Conservation (phyloP, 495 filamentous ascomycete genomes). For the Rusavskia elegans region DNA sequence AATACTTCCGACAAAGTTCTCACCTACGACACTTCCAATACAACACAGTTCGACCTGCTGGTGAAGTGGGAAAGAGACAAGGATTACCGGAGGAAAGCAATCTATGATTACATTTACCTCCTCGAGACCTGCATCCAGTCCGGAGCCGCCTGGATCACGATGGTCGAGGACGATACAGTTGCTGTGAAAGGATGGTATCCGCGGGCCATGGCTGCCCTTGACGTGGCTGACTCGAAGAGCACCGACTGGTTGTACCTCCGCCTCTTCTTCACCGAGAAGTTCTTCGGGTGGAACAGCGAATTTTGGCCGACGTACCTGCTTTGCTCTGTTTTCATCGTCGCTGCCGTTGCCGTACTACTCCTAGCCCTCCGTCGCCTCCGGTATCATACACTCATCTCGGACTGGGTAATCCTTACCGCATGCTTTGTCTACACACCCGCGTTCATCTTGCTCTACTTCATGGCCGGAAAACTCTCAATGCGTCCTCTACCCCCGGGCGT, state of each 20-base stretch:
- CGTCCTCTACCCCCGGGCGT: slow-evolving; percentile 22
- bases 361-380: slow-evolving; percentile 2
- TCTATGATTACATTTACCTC: slow-evolving; percentile 30
- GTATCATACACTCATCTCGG: slow-evolving; percentile 1
- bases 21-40: slow-evolving; percentile 21
- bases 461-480: slow-evolving; percentile 22
- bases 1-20: slow-evolving; percentile 29
- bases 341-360: slow-evolving; percentile 1
- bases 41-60: slow-evolving; percentile 13
- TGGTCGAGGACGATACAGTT: slow-evolving; percentile 37
- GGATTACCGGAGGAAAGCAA: slow-evolving; percentile 18
- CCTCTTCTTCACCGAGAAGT: slow-evolving; percentile 38
- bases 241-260: slow-evolving; percentile 32
- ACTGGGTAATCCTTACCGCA: slow-evolving; percentile 6
- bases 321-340: slow-evolving; percentile 11
- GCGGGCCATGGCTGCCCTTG: slow-evolving; percentile 22
- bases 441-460: slow-evolving; percentile 19
- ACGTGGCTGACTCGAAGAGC: slow-evolving; percentile 6
- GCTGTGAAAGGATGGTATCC: slow-evolving; percentile 35
- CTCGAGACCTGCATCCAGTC: slow-evolving; percentile 25
- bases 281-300: slow-evolving; percentile 37
- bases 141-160: slow-evolving; percentile 24
- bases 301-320: slow-evolving; percentile 26
- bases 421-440: slow-evolving; percentile 16
- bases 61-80: slow-evolving; percentile 6